Conservation (phyloP, 1,139 yeast species). For the Saccharomyces pastorianus region DNA sequence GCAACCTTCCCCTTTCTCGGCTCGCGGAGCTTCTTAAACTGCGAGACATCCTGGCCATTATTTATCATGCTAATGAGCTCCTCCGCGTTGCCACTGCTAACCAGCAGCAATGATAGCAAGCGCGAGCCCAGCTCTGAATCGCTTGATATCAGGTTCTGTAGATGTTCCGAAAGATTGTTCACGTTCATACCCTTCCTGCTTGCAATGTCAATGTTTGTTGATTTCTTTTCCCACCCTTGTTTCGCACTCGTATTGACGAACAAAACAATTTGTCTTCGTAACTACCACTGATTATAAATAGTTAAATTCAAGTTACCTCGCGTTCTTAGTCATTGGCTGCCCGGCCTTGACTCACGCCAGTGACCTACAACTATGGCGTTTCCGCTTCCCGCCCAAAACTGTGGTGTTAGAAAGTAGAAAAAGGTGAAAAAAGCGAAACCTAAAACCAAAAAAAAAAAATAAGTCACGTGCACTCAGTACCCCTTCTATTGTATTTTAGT, state of each 20-base stretch:
- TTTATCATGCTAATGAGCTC: conserved; percentile 26
- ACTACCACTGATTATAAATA: background rate
- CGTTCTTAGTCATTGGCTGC: background rate
- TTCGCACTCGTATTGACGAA: background rate
- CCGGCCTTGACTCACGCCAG: background rate
- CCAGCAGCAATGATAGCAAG: conserved; percentile 25
- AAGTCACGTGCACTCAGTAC: background rate
- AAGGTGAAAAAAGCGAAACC: background rate
- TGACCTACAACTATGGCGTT: background rate
- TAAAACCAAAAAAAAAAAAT: background rate
- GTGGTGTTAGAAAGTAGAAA: background rate
- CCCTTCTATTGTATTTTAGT: background rate
- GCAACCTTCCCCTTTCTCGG: background rate
- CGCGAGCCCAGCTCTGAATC: conserved; percentile 29
- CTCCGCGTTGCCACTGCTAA: conserved; percentile 25
- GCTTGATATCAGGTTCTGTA: conserved; percentile 21
- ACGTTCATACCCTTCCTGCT: background rate
- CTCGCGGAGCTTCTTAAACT: background rate
- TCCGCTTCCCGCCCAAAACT: background rate
- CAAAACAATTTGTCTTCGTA: background rate
- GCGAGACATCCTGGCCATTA: conserved; percentile 10
- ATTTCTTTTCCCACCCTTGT: background rate
- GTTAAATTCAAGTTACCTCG: background rate
- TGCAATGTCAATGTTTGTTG: background rate
- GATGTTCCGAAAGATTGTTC: conserved; percentile 5